Percentiles rank a stretch among this genome's conserved stretches.
Evolutionary conservation across 139 green algal species (phyloP).

Genomic region (Deuterostichococcus epilithicus): DNA sequence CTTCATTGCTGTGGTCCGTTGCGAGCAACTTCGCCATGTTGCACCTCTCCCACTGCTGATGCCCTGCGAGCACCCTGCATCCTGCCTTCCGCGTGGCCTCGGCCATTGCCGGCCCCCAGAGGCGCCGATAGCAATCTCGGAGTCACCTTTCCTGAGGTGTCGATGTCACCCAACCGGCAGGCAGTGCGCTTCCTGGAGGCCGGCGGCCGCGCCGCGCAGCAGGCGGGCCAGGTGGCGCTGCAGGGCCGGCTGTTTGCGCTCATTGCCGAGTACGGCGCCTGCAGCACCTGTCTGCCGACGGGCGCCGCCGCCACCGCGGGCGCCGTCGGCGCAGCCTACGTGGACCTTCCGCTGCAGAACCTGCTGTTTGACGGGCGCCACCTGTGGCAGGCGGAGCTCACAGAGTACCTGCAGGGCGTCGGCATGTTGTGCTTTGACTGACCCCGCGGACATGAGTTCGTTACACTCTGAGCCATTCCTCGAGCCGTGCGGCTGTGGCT

Average conservation of each 20-base stretch:
- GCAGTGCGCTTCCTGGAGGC: slow-evolving; percentile 42
- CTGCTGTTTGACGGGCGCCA: slow-evolving; percentile 52
- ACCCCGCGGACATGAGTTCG: background rate
- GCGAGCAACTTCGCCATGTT: no score
- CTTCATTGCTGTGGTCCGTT: no score
- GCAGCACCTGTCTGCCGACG: slow-evolving; percentile 21
- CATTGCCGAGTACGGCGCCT: slow-evolving; percentile 37
- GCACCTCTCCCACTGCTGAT: no score
- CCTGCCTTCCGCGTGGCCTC: no score
- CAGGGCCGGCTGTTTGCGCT: slow-evolving; percentile 38
- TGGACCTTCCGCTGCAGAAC: slow-evolving; percentile 48
- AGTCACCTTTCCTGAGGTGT: no score
- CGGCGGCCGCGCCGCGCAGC: slow-evolving; percentile 33
- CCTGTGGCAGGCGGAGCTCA: slow-evolving; percentile 38
- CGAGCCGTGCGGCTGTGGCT: no score
- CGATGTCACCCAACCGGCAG: no score
- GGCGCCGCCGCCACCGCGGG: background rate
- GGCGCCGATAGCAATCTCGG: no score
- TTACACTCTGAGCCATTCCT: no score
- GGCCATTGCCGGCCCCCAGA: no score
- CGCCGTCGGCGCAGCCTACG: slow-evolving; percentile 21
- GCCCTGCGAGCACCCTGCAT: background rate
- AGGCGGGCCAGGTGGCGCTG: slow-evolving; percentile 37
- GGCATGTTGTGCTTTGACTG: slow-evolving; percentile 3
- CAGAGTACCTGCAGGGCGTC: slow-evolving; percentile 40